Percentiles rank a stretch among this genome's conserved stretches.
These are phyloP conservation scores for Ormosia semicastrata DNA, from an alignment of 306 rosid genomes.

Conservation along the genomic window DNA sequence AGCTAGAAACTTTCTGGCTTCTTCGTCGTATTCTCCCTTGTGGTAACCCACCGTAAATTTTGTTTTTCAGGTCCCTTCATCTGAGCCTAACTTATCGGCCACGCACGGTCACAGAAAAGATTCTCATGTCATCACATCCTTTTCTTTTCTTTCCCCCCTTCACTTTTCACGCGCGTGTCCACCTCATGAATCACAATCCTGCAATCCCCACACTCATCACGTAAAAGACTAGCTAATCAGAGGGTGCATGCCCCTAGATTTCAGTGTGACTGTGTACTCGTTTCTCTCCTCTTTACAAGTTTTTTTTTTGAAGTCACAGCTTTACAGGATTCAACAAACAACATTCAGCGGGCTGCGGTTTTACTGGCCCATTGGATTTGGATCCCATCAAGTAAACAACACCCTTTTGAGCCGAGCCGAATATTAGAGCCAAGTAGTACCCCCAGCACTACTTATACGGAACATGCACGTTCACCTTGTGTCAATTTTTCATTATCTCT, in stretches of 20 bases:
- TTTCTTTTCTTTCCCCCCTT: not conserved
- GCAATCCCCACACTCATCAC: not conserved
- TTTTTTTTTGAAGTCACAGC: not conserved
- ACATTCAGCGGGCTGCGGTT: not conserved
- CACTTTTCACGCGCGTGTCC: not conserved
- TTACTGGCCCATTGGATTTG: not conserved
- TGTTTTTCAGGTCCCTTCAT: not conserved
- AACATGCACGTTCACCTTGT: too few relatives aligned
- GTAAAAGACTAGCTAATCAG: not conserved
- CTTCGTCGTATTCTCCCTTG: too few relatives aligned
- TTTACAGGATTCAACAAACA: not conserved
- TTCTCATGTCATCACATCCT: slow-evolving; percentile 1
- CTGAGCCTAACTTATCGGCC: not conserved
- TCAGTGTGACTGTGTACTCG: not conserved
- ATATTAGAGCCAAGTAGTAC: not conserved
- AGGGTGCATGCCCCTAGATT: not conserved
- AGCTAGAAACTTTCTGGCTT: too few relatives aligned
- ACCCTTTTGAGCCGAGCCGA: not conserved
- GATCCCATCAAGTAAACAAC: not conserved
- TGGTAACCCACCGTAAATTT: not conserved
- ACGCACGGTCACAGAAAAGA: slow-evolving; percentile 2
- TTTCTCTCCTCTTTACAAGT: not conserved
- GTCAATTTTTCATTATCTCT: too few relatives aligned
- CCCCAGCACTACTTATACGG: not conserved
- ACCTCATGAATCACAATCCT: not conserved